Conservation (phyloP, 2,329 filamentous ascomycete genomes). For the Hymenoscyphus albidus region DNA sequence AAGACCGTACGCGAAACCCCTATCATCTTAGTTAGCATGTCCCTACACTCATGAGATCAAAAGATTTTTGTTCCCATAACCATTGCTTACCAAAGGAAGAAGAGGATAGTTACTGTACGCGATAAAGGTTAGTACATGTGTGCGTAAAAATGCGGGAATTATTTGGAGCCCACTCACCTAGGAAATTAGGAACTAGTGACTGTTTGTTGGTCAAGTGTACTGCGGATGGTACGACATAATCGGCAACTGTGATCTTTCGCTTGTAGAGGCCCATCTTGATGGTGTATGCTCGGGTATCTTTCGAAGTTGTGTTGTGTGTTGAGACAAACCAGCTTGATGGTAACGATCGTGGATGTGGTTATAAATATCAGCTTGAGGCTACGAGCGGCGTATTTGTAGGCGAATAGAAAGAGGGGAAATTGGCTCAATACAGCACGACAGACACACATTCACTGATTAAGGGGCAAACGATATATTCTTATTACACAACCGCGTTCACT, state of each 20-base stretch:
- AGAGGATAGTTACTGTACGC: conserved; percentile 43
- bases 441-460: neutral
- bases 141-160: neutral
- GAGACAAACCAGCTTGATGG: neutral
- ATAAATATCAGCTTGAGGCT: neutral
- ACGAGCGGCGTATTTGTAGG: neutral
- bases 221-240: conserved; percentile 36
- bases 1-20: conserved; percentile 43
- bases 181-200: conserved; percentile 33
- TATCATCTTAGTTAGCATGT: neutral
- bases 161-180: conserved; percentile 15
- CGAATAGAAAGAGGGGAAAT: neutral
- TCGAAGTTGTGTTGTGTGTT: neutral
- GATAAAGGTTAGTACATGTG: neutral
- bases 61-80: neutral
- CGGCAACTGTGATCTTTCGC: conserved; percentile 35
- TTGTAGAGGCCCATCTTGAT: conserved; percentile 33
- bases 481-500: neutral
- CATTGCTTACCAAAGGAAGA: conserved; percentile 46
- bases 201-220: conserved; percentile 35
- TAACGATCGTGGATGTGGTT: neutral
- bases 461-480: neutral
- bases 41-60: neutral
- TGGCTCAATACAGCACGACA: neutral
- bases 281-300: neutral